Percentiles rank a stretch among this genome's conserved stretches.
Conservation (phyloP, 805 yeast genomes). For the Candida multigemmis region DNA sequence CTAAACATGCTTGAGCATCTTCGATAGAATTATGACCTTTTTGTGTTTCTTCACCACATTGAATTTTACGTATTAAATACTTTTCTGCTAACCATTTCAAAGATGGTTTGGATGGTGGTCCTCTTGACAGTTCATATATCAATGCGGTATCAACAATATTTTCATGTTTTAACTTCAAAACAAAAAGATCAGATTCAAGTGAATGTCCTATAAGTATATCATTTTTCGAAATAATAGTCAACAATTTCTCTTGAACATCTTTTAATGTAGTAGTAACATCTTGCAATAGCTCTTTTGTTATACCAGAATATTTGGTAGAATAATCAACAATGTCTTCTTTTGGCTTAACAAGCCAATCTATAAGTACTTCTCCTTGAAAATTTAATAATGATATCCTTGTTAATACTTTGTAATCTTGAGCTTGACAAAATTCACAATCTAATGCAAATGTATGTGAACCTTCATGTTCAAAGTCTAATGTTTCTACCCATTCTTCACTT, state of each 20-base stretch:
- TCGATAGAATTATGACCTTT: slow-evolving; percentile 73
- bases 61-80: slow-evolving; percentile 52
- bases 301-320: slow-evolving; percentile 78
- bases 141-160: slow-evolving; percentile 73
- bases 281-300: slow-evolving; percentile 58
- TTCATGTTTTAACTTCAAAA: slow-evolving; percentile 63
- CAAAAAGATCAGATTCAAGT: slow-evolving; percentile 71
- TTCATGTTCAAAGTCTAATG: slow-evolving; percentile 42
- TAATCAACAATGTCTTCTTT: slow-evolving; percentile 67
- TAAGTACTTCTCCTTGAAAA: slow-evolving; percentile 46
- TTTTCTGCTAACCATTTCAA: slow-evolving; percentile 59
- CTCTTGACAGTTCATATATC: slow-evolving; percentile 70
- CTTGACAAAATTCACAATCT: slow-evolving; percentile 90
- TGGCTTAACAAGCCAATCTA: slow-evolving; percentile 78
- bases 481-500: slow-evolving; percentile 14
- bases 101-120: slow-evolving; percentile 75
- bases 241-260: slow-evolving; percentile 59
- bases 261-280: slow-evolving; percentile 53
- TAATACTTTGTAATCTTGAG: slow-evolving; percentile 54
- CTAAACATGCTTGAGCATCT: slow-evolving; percentile 76
- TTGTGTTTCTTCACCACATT: slow-evolving; percentile 50
- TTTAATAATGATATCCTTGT: slow-evolving; percentile 74
- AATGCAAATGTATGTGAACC: slow-evolving; percentile 65
- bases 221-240: slow-evolving; percentile 35
- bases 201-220: slow-evolving; percentile 88